These are phyloP conservation scores for Arachnopeziza araneosa DNA, from an alignment of 2,329 filamentous ascomycete species.

Conservation along the genomic window DNA sequence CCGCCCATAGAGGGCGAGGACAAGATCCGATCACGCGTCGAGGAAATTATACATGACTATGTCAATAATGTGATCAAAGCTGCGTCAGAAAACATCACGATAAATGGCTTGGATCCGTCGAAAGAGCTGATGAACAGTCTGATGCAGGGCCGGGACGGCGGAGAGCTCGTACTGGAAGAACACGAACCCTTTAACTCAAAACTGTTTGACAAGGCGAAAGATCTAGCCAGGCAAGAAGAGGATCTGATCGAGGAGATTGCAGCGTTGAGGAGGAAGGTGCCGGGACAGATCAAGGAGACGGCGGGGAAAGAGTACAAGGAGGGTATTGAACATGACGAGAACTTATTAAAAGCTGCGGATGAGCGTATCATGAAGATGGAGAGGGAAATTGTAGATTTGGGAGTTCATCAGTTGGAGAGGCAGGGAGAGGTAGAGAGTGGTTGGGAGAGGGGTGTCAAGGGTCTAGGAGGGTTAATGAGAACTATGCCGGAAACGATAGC, in stretches of 20 bases:
- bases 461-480: constrained; percentile 48
- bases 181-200: constrained; percentile 58
- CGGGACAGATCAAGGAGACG: constrained; percentile 14
- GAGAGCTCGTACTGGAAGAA: constrained; percentile 31
- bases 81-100: constrained; percentile 53
- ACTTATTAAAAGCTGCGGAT: constrained; percentile 8
- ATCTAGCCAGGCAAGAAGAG: constrained; percentile 57
- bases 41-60: constrained; percentile 54
- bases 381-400: constrained; percentile 22
- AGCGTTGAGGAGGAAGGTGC: constrained; percentile 27
- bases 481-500: constrained; percentile 58
- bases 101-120: constrained; percentile 49
- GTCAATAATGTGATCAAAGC: constrained; percentile 55
- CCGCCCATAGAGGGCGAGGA: constrained; percentile 59
- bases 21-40: constrained; percentile 52
- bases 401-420: constrained; percentile 38
- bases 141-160: neutral
- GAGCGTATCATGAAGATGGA: constrained; percentile 16
- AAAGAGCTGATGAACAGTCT: neutral
- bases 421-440: constrained; percentile 41
- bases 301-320: constrained; percentile 20
- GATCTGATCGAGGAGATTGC: constrained; percentile 60
- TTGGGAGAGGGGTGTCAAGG: constrained; percentile 44
- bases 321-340: constrained; percentile 20
- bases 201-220: constrained; percentile 53